These are phyloP conservation scores for Fusarium lyarnte DNA, from an alignment of 2,329 filamentous ascomycete genomes.

Conservation along the genomic window DNA sequence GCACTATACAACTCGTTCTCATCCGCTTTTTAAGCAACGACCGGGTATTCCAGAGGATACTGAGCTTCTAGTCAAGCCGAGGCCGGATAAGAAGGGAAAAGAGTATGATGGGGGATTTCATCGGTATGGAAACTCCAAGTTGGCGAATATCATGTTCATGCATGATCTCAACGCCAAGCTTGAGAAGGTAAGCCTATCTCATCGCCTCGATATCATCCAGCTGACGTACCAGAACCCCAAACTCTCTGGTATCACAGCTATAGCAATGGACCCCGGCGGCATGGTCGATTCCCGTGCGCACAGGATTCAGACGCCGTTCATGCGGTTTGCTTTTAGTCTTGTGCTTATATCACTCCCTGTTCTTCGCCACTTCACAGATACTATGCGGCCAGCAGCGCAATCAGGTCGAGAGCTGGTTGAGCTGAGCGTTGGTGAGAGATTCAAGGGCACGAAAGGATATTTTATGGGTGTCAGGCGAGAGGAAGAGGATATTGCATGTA, in stretches of 20 bases:
- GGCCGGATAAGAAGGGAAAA: not conserved
- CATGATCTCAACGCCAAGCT: constrained; percentile 34
- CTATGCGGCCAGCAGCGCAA: constrained; percentile 16
- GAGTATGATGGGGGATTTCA: constrained; percentile 38
- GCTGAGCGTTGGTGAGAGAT: constrained; percentile 17
- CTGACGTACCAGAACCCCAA: constrained; percentile 18
- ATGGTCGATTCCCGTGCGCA: constrained; percentile 37
- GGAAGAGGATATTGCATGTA: not conserved
- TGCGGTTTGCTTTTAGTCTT: not conserved
- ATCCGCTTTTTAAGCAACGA: constrained; percentile 22
- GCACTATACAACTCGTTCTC: constrained; percentile 21
- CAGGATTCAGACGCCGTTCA: constrained; percentile 4
- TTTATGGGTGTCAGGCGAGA: not conserved
- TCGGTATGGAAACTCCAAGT: constrained; percentile 34
- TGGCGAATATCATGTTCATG: constrained; percentile 42
- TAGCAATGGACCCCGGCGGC: constrained; percentile 37
- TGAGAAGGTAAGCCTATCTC: not conserved
- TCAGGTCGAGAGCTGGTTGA: constrained; percentile 26
- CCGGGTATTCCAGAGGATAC: constrained; percentile 19
- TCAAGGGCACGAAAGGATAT: constrained; percentile 11
- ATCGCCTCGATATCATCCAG: fast-evolving
- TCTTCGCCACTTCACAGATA: constrained; percentile 4
- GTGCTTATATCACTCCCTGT: constrained; percentile 3
- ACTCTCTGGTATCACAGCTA: constrained; percentile 31
- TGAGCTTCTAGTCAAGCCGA: constrained; percentile 5